Evolutionary conservation across 768 basidiomycete species (phyloP).

Genomic region (Mrakia frigida): DNA sequence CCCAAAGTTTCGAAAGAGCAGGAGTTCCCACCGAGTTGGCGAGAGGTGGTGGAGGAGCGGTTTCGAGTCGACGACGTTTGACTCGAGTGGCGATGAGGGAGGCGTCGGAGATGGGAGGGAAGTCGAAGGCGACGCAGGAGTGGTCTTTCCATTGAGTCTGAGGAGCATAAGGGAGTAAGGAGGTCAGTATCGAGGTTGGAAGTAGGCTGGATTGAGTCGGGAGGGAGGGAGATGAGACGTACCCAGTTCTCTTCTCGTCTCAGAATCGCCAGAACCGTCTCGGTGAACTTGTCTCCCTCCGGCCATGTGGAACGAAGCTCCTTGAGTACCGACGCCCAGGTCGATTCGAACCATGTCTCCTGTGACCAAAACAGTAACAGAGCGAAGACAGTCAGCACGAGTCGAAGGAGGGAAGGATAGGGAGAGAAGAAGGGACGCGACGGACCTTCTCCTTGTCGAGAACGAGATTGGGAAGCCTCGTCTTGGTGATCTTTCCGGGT

Average conservation of each 20-base stretch:
- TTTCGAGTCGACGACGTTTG: constrained; percentile 23
- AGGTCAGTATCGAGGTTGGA: not conserved
- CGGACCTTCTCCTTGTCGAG: constrained; percentile 6
- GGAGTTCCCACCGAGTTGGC: constrained; percentile 23
- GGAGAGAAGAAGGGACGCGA: not conserved
- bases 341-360: constrained; percentile 13
- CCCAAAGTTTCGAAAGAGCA: constrained; percentile 26
- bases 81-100: constrained; percentile 9
- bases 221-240: not conserved
- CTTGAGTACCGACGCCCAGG: not conserved
- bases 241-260: constrained; percentile 31
- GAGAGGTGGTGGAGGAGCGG: constrained; percentile 4
- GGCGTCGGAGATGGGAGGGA: constrained; percentile 3
- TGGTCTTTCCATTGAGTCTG: constrained; percentile 28
- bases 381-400: not conserved
- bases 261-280: constrained; percentile 17
- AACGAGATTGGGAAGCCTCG: constrained; percentile 2
- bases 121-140: constrained; percentile 23
- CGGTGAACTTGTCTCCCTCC: constrained; percentile 19
- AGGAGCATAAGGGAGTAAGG: not conserved
- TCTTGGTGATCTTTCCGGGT: constrained; percentile 17
- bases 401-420: not conserved
- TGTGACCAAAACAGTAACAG: not conserved
- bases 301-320: constrained; percentile 25
- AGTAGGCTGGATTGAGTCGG: not conserved